Evolutionary conservation across 768 basidiomycete genomes (phyloP).

Genomic region (Lactarius psammicola): DNA sequence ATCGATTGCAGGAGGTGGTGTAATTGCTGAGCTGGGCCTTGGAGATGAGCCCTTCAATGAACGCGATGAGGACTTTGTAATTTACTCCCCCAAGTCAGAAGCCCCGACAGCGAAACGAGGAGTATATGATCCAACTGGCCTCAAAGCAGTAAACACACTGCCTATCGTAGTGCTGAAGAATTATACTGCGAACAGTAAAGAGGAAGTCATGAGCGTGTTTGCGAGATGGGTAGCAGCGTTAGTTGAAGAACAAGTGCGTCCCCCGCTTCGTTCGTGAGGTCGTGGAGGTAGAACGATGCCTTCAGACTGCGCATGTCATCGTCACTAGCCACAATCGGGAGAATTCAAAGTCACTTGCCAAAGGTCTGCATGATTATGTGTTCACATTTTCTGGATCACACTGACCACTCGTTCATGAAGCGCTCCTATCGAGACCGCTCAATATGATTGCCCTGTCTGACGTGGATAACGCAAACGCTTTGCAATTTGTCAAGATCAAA

Average conservation of each 20-base stretch:
- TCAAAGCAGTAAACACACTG: constrained; percentile 56
- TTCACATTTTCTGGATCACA: not conserved
- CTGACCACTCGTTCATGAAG: constrained; percentile 38
- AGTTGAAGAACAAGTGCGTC: constrained; percentile 70
- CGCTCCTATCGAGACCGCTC: constrained; percentile 81
- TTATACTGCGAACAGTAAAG: constrained; percentile 59
- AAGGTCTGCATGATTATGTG: constrained; percentile 47
- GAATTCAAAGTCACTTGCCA: constrained; percentile 78
- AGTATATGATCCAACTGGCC: constrained; percentile 33
- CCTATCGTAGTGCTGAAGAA: constrained; percentile 88
- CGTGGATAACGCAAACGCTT: constrained; percentile 75
- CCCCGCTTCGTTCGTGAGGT: not conserved
- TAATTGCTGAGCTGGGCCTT: constrained; percentile 82
- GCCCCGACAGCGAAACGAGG: constrained; percentile 10
- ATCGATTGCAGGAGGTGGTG: constrained; percentile 78
- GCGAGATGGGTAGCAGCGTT: constrained; percentile 83
- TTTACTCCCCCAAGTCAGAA: not conserved
- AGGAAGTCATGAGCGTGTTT: constrained; percentile 72
- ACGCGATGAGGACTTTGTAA: constrained; percentile 36
- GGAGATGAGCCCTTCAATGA: constrained; percentile 64
- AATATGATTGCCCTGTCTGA: constrained; percentile 78
- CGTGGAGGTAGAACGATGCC: not conserved
- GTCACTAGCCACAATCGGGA: constrained; percentile 89
- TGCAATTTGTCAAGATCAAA: constrained; percentile 80
- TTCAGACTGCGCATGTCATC: constrained; percentile 85